Evolutionary conservation across 306 rosid genomes (phyloP).

Genomic region (Quercus parvula): DNA sequence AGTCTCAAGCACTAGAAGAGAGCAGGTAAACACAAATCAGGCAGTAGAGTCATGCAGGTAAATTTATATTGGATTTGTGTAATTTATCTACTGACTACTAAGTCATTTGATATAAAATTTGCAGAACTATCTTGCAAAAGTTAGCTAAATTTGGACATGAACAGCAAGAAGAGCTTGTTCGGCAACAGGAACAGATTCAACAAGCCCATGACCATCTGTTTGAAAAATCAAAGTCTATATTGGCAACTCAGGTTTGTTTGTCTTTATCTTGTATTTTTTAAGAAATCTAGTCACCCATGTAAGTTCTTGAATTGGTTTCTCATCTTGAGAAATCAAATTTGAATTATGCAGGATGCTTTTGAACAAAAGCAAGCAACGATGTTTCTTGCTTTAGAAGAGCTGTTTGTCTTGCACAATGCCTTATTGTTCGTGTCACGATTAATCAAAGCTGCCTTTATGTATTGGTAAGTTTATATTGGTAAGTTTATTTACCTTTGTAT

Average conservation of each 20-base stretch:
- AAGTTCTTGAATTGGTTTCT: slow-evolving; percentile 1
- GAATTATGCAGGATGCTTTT: slow-evolving; percentile 54
- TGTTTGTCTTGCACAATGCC: slow-evolving; percentile 66
- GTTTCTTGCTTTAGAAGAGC: slow-evolving; percentile 64
- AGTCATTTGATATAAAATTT: background rate
- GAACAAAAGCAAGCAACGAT: slow-evolving; percentile 82
- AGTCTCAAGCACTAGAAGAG: slow-evolving; percentile 72
- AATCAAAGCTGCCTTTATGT: slow-evolving; percentile 62
- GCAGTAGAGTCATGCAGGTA: background rate
- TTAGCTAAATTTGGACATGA: slow-evolving; percentile 49
- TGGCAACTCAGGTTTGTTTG: slow-evolving; percentile 58
- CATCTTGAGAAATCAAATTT: background rate
- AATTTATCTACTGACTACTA: background rate
- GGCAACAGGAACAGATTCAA: slow-evolving; percentile 49
- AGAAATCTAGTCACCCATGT: no score
- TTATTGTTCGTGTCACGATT: slow-evolving; percentile 69
- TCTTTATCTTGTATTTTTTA: background rate
- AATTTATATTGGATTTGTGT: background rate
- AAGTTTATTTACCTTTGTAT: background rate
- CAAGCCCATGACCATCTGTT: slow-evolving; percentile 63
- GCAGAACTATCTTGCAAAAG: slow-evolving; percentile 52
- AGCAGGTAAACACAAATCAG: slow-evolving; percentile 43
- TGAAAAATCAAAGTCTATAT: slow-evolving; percentile 60
- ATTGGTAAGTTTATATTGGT: slow-evolving; percentile 66
- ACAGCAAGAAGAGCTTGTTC: slow-evolving; percentile 69